Evolutionary conservation across 306 rosid genomes (phyloP), one percentile per base, ranked within the genome.

Genomic region (Quercus wislizeni): DNA sequence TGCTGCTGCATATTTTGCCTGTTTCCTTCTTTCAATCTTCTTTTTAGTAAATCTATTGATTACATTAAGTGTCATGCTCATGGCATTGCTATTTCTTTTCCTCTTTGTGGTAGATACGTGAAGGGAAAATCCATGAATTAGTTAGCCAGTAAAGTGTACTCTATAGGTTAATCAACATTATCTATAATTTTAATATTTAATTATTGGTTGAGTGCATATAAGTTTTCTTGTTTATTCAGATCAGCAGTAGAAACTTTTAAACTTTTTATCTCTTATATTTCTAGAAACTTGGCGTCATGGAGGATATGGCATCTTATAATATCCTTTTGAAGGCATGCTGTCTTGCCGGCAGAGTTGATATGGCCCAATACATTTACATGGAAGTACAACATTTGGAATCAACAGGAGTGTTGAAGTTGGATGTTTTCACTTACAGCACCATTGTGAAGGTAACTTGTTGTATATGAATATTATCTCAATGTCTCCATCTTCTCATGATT

Each of bases 391-490:
- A 91, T 78, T 86, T 91, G 87, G 97, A 94, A 87, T 92, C 92
- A 30, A 78, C 68, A 28, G 97, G 95, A 81, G 83, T 78, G 76
- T 79, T 95, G 85, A 95, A 92, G 80, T 83, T 92, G 89, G 95
- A 92, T 82, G 95, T 92, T 84, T 95, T 92, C 85, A 95, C 99
- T 65, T 95, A 95, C 95, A 92, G 99, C 89, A 95, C 99, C 43
- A 90, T 95, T 77, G 88, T 92, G 74, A 95, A 95, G 99, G 97
- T 92, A 88, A 61, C 68, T 84, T 43, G 19, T 64, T 49, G 31
- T 49, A 38, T 51, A 79, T 79, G 73, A 55, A 76, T 69, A 80
- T 6, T 72, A 35, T 19, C 15, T 67, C 51, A 33, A 35, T n/a
- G 1, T 19, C 52, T 35, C 1, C 41, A 27, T 27, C 54, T 76